Evolutionary conservation across 257 asterid species (phyloP), one percentile per base, ranked within the genome.

Genomic region (Ophiorrhiza pumila): DNA sequence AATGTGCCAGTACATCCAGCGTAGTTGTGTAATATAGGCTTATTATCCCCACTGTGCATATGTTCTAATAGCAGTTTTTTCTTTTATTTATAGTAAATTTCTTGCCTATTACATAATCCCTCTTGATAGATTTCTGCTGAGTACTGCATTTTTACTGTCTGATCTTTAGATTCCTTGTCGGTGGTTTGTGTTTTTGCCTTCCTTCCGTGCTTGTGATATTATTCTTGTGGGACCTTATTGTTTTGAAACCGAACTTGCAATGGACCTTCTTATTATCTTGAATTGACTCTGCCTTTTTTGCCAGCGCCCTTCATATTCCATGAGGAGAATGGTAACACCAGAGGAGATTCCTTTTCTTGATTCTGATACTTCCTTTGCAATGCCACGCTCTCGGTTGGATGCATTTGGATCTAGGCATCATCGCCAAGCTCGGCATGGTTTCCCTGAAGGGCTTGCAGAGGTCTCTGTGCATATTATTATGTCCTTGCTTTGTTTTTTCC

Each of bases 381-480:
- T 79, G 57, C 75, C 84, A 2, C 78, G 76, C 23, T 77, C 84
- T 53, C 77, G 81, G 46, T 64, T 81, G 39, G 88, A 81, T 61
- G 66, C 75, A 75, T 75, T 69, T 50, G 80, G 73, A 77, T 71
- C 82, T 41, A 77, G 85, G 71, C 82, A 74, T 65, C 82, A 82
- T 75, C 82, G 80, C 39, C 86, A 81, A 74, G 73, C 78, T 77
- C 77, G 80, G 49, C 78, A 74, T 60, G 74, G 83, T 71, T 79
- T 65, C 35, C 75, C 84, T 1, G 88, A 81, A 74, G 88, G 84
- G 37, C 82, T 84, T 41, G 83, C 88, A 17, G 88, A 84, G 84
- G 88, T 84, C 49, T 71, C 35, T 71, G 8, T 60, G 29, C 43
- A 52, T n/a, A n/a, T n/a, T n/a, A n/a, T 63, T 55, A 45, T 55